Percentiles rank a stretch among this genome's conserved stretches.
These are phyloP conservation scores for Leccinellum rugosiceps DNA, from an alignment of 768 basidiomycete species.

Conservation along the genomic window DNA sequence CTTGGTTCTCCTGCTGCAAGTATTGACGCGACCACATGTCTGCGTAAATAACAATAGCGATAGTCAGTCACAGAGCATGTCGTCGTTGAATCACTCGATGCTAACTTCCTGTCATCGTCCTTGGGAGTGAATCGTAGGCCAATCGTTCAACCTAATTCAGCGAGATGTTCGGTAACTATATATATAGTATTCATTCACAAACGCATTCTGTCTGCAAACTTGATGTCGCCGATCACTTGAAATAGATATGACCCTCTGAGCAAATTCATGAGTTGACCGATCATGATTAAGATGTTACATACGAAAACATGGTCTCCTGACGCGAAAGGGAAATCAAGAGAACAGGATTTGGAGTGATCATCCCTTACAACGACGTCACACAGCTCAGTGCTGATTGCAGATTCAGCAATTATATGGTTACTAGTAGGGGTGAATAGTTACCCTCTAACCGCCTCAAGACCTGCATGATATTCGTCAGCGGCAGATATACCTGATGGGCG, in stretches of 20 bases:
- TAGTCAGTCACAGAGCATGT: not conserved
- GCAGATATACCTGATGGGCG: conserved; percentile 53
- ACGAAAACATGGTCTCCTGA: conserved; percentile 2
- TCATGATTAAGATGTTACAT: not conserved
- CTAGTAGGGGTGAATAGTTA: conserved; percentile 22
- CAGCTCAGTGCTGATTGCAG: not conserved
- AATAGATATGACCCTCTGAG: conserved; percentile 48
- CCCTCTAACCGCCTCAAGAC: conserved; percentile 53
- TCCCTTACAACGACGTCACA: not conserved
- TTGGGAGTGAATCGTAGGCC: not conserved
- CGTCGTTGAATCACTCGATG: not conserved
- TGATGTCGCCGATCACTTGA: conserved; percentile 49
- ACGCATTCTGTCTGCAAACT: conserved; percentile 47
- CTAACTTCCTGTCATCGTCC: not conserved
- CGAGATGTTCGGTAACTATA: not conserved
- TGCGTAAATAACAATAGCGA: conserved; percentile 10
- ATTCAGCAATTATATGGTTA: not conserved
- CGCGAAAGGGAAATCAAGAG: not conserved
- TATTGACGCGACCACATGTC: conserved; percentile 62
- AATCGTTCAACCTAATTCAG: not conserved
- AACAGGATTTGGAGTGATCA: not conserved
- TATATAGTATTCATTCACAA: not conserved
- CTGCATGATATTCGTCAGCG: conserved; percentile 56
- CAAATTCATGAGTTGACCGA: not conserved
- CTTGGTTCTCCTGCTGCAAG: conserved; percentile 57